Conservation (phyloP, 176 grass and related monocot species). For the Aegilops sharonensis region DNA sequence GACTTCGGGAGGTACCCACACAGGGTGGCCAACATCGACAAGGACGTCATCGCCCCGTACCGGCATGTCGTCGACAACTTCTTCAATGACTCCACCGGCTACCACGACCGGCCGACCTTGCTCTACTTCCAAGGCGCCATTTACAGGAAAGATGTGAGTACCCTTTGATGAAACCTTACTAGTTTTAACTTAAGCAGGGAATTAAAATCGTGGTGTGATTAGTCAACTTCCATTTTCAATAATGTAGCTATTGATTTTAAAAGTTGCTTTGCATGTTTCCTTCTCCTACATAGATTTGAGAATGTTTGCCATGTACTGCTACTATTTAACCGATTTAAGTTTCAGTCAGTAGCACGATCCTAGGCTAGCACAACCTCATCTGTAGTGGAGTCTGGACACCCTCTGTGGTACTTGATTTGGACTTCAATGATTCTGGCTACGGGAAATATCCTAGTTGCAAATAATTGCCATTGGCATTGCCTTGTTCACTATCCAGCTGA, state of each 20-base stretch:
- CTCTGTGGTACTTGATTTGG: constrained; percentile 19
- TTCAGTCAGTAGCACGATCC: neutral
- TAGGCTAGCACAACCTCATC: neutral
- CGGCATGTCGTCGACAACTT: constrained; percentile 62
- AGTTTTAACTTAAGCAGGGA: neutral
- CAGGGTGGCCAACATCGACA: constrained; percentile 73
- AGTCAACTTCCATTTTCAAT: constrained; percentile 3
- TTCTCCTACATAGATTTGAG: constrained; percentile 21
- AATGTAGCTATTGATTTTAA: constrained; percentile 2
- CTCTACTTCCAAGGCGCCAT: constrained; percentile 95
- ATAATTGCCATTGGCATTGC: neutral
- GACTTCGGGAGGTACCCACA: constrained; percentile 94
- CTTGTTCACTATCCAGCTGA: neutral
- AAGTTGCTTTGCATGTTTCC: constrained; percentile 6
- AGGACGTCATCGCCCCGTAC: constrained; percentile 89
- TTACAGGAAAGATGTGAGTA: constrained; percentile 93
- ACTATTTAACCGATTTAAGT: neutral
- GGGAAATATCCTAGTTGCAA: neutral
- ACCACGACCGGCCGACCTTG: constrained; percentile 64
- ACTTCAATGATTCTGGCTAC: neutral
- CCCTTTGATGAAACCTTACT: neutral
- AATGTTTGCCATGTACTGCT: constrained; percentile 16
- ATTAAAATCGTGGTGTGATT: constrained; percentile 3
- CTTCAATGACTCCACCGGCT: constrained; percentile 67
- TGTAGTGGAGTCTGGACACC: neutral